Evolutionary conservation across 495 filamentous ascomycete species (phyloP).

Genomic region (Peziza echinospora): DNA sequence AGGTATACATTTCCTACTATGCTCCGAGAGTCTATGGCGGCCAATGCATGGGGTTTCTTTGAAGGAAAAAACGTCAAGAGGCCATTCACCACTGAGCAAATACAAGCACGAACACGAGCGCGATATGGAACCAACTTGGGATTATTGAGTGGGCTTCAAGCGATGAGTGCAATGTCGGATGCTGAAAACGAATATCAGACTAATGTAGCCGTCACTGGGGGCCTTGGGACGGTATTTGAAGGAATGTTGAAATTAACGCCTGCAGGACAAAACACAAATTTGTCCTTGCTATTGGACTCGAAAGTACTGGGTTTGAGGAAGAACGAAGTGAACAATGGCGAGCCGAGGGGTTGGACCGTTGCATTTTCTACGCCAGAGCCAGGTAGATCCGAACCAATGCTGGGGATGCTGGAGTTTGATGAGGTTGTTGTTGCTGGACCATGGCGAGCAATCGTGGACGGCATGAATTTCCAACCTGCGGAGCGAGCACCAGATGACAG

Average conservation of each 20-base stretch:
- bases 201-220: neutral
- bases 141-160: neutral
- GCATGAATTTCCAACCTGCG: neutral
- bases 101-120: neutral
- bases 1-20: too few relatives aligned
- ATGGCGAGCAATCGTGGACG: too few relatives aligned
- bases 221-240: neutral
- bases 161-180: neutral
- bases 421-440: neutral
- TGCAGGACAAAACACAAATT: neutral
- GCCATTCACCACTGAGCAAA: neutral
- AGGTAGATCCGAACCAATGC: neutral
- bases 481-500: neutral
- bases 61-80: neutral
- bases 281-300: neutral
- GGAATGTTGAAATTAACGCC: neutral
- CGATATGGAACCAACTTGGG: neutral
- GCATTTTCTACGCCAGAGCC: neutral
- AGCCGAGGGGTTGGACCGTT: neutral
- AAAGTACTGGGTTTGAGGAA: neutral
- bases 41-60: neutral
- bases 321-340: neutral
- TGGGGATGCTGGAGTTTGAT: neutral
- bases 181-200: neutral
- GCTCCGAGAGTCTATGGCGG: neutral